These are phyloP conservation scores for Perkinsus olseni DNA, from an alignment of 169 alveolate species.

Conservation along the genomic window DNA sequence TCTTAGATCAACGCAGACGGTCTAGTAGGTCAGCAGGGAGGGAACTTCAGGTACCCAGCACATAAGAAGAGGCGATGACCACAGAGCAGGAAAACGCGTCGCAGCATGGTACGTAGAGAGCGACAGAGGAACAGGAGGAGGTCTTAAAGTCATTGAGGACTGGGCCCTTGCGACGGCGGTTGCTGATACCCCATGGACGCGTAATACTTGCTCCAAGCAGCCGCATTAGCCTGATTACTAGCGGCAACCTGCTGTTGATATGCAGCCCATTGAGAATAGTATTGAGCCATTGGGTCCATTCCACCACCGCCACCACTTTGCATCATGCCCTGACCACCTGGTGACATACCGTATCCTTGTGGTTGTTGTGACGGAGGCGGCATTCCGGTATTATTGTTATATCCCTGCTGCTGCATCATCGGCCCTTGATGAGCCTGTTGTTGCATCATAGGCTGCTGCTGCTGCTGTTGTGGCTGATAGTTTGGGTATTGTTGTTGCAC, in stretches of 20 bases:
- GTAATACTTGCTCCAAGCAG: neutral
- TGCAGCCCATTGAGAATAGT: neutral
- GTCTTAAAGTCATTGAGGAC: no score
- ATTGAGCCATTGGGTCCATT: neutral
- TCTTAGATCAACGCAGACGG: no score
- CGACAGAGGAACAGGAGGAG: no score
- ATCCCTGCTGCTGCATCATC: neutral
- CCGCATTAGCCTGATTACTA: neutral
- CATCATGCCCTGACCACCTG: no score
- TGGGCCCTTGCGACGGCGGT: neutral
- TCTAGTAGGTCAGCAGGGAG: no score
- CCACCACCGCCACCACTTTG: neutral
- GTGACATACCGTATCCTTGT: neutral
- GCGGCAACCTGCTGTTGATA: neutral
- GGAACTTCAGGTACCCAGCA: no score
- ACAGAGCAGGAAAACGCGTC: no score
- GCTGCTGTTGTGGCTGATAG: neutral
- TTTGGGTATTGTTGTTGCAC: neutral
- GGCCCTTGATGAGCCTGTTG: neutral
- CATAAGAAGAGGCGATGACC: no score
- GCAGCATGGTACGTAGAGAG: no score
- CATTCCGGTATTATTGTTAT: neutral
- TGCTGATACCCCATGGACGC: neutral
- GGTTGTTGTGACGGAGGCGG: neutral
- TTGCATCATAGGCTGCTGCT: no score